phyloP scores from a whole-genome alignment of 1,139 yeast genomes.

The Kluyveromyces sp. region DNA sequence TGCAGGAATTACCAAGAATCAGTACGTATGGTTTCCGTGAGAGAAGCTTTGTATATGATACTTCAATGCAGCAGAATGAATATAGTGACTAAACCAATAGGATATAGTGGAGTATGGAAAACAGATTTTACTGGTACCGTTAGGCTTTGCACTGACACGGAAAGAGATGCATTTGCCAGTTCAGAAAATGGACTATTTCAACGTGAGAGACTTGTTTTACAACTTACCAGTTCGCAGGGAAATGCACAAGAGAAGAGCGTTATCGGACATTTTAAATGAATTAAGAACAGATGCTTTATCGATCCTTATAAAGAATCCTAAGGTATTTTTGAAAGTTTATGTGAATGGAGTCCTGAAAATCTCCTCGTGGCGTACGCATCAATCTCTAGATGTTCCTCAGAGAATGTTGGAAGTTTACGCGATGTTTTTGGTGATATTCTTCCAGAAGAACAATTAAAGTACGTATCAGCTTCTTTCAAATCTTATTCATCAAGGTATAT shows the following conservation, averaged over 20 bases:
- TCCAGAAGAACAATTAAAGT: slow-evolving; percentile 16
- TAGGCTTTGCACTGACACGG: slow-evolving; percentile 7
- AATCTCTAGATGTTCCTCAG: neutral
- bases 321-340: neutral
- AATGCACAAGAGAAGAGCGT: slow-evolving; percentile 16
- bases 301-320: slow-evolving; percentile 30
- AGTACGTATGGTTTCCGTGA: slow-evolving; percentile 35
- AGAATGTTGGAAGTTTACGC: slow-evolving; percentile 7
- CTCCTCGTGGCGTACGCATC: neutral
- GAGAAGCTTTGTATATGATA: slow-evolving; percentile 42
- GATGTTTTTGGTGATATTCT: slow-evolving; percentile 15
- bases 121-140: slow-evolving; percentile 11
- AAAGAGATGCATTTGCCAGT: slow-evolving; percentile 1
- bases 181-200: slow-evolving; percentile 38
- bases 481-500: slow-evolving; percentile 29
- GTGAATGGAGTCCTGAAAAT: neutral
- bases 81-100: slow-evolving; percentile 32
- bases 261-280: slow-evolving; percentile 26
- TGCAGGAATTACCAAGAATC: slow-evolving; percentile 26
- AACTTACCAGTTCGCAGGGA: slow-evolving; percentile 51
- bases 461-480: slow-evolving; percentile 20
- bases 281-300: slow-evolving; percentile 34
- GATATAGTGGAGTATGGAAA: slow-evolving; percentile 24
- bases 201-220: slow-evolving; percentile 42
- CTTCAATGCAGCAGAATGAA: slow-evolving; percentile 32